Evolutionary conservation across 78 protist genomes (phyloP).

Genomic region (Emiliania huxleyi): DNA sequence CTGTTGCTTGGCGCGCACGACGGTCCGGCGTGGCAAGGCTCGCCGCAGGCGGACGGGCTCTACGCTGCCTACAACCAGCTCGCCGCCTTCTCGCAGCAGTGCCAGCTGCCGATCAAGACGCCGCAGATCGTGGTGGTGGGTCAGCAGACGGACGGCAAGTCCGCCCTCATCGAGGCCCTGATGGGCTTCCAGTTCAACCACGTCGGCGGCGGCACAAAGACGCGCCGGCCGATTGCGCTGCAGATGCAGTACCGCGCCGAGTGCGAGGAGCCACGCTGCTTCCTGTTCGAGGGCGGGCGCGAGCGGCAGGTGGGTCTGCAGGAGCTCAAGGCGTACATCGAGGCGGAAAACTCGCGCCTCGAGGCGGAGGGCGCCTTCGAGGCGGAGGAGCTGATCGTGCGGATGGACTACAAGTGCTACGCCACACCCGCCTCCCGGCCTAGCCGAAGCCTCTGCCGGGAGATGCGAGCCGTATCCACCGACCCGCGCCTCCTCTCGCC

Average conservation of each 20-base stretch:
- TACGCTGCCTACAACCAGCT: conserved; percentile 9
- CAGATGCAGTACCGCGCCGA: not conserved
- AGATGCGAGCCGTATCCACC: too few relatives aligned
- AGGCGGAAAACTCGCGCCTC: not conserved
- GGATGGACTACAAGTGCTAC: not conserved
- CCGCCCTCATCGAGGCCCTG: not conserved
- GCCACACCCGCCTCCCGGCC: too few relatives aligned
- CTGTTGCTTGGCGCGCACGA: too few relatives aligned
- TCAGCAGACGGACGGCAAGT: conserved; percentile 13
- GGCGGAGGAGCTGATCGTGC: not conserved
- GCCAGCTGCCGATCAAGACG: not conserved
- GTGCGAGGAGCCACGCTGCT: not conserved
- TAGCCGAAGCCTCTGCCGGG: too few relatives aligned
- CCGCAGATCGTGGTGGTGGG: not conserved
- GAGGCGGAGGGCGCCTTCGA: not conserved
- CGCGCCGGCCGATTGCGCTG: conserved; percentile 12
- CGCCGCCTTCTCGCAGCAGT: not conserved
- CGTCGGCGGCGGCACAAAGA: conserved; percentile 24
- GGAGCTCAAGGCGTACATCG: not conserved
- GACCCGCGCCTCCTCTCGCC: too few relatives aligned
- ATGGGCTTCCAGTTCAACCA: conserved; percentile 29
- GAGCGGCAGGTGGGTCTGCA: not conserved
- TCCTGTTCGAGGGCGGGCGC: not conserved
- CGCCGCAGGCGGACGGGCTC: not conserved
- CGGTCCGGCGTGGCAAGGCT: too few relatives aligned